Evolutionary conservation across 768 basidiomycete species (phyloP), one percentile per base, ranked within the genome.

Genomic region (Podaxis sp.): DNA sequence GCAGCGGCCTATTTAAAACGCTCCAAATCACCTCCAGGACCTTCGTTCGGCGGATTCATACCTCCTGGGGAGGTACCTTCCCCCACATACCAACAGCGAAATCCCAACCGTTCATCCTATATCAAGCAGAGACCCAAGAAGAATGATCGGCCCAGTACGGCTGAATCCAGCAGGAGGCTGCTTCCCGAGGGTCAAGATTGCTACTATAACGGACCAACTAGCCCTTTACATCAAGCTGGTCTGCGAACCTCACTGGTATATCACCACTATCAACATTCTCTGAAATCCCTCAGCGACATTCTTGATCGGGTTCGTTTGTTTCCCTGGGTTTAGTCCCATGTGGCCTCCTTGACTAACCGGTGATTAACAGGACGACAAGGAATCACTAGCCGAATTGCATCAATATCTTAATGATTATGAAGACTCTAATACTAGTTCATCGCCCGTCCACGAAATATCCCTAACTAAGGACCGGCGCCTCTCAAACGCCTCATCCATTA

Each of bases 251-350:
- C 87, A 1, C 68, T 78, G 24, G 81, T 88, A 53, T 94, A 93
- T 73, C 77, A 83, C 66, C 89, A 93, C 65, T 93, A 92, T 68
- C 87, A 91, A 62, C 85, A 90, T 65, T 94, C 92, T 28, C 74
- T 94, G 66, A 88, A 88, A 65, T 93, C 92, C n/a, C 76, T 94
- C 61, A 79, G 83, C 62, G 90, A 92, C 69, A 92, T 94, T 64
- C 78, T 94, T 39, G 90, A 93, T 70, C 78, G 88, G 68, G 92
- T 93, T 72, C 60, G 87, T 79, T 36, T 59, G n/a, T 57, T 15
- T 33, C 8, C 53, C 11, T 24, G 22, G 12, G 39, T 48, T 48
- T 52, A n/a, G 49, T 52, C 24, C 40, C 15, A 61, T 24, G 57
- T 51, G 26, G 28, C 38, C 62, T 36, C 33, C 65, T 61, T 51